phyloP scores from a whole-genome alignment of 305 asterid genomes.

The Stenogyne calaminthoides region DNA sequence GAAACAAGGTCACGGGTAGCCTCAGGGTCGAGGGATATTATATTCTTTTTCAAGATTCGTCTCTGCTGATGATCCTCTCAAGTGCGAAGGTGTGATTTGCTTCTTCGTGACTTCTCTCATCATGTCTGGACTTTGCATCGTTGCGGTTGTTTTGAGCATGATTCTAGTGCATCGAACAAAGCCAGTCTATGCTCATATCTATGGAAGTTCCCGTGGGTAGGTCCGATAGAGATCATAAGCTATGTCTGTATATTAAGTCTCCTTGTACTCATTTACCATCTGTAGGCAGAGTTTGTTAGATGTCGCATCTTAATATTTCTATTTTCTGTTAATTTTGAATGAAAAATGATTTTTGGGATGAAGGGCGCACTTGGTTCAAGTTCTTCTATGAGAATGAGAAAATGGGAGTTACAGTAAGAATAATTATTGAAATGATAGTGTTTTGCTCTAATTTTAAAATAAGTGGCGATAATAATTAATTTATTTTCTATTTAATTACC shows the following conservation, averaged over 20 bases:
- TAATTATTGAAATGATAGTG: no score
- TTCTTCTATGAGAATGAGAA: no score
- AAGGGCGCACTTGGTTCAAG: no score
- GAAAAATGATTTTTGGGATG: background rate
- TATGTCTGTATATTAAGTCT: no score
- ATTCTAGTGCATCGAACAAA: slow-evolving; percentile 53
- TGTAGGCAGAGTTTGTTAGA: background rate
- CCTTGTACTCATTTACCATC: no score
- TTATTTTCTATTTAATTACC: no score
- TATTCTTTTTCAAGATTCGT: slow-evolving; percentile 38
- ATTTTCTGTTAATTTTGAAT: slow-evolving; percentile 18
- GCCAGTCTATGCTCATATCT: slow-evolving; percentile 47
- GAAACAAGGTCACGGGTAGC: slow-evolving; percentile 46
- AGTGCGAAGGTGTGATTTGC: slow-evolving; percentile 53
- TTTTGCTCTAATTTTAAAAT: no score
- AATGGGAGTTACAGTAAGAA: no score
- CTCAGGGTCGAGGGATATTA: slow-evolving; percentile 18
- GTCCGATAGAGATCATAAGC: no score
- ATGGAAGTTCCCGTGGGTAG: no score
- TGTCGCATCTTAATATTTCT: slow-evolving; percentile 2
- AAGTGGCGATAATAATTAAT: no score
- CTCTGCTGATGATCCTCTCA: slow-evolving; percentile 38
- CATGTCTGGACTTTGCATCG: slow-evolving; percentile 56
- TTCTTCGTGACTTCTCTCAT: slow-evolving; percentile 54
- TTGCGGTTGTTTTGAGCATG: slow-evolving; percentile 52